Evolutionary conservation across 768 basidiomycete species (phyloP).

Genomic region (Boletus rubroflammeus): DNA sequence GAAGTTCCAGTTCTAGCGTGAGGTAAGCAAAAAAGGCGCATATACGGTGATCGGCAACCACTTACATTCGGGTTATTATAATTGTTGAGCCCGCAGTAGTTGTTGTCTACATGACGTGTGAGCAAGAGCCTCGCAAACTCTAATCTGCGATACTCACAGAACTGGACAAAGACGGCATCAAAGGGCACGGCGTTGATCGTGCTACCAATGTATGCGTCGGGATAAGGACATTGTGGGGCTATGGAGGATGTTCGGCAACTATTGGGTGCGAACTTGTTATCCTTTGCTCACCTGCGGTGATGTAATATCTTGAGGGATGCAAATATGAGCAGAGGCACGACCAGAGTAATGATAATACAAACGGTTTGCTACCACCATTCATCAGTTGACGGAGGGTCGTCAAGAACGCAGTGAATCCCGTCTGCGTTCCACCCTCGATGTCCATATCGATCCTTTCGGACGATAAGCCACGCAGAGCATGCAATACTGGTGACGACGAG

Average conservation of each 20-base stretch:
- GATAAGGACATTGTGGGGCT: slow-evolving; percentile 47
- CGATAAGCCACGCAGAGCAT: background rate
- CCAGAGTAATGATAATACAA: background rate
- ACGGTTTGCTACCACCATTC: slow-evolving; percentile 27
- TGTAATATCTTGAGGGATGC: slow-evolving; percentile 35
- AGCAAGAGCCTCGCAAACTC: background rate
- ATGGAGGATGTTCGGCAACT: background rate
- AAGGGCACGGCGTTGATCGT: slow-evolving; percentile 42
- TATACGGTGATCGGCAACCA: background rate
- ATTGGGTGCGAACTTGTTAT: background rate
- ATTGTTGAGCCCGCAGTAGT: slow-evolving; percentile 40
- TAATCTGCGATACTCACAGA: slow-evolving; percentile 30
- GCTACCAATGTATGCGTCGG: slow-evolving; percentile 42
- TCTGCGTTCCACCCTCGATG: slow-evolving; percentile 42
- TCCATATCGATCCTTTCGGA: slow-evolving; percentile 42
- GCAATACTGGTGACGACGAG: background rate
- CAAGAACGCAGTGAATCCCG: slow-evolving; percentile 32
- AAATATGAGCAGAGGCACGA: slow-evolving; percentile 1
- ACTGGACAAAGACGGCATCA: slow-evolving; percentile 51
- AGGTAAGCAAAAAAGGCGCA: background rate
- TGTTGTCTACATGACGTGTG: slow-evolving; percentile 38
- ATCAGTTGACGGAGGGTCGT: slow-evolving; percentile 30
- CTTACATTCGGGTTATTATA: slow-evolving; percentile 45
- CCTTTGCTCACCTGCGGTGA: slow-evolving; percentile 35
- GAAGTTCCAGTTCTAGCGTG: slow-evolving; percentile 46